Base-by-base conservation (phyloP, 306 rosid species). In the Boehmeria nivea region DNA sequence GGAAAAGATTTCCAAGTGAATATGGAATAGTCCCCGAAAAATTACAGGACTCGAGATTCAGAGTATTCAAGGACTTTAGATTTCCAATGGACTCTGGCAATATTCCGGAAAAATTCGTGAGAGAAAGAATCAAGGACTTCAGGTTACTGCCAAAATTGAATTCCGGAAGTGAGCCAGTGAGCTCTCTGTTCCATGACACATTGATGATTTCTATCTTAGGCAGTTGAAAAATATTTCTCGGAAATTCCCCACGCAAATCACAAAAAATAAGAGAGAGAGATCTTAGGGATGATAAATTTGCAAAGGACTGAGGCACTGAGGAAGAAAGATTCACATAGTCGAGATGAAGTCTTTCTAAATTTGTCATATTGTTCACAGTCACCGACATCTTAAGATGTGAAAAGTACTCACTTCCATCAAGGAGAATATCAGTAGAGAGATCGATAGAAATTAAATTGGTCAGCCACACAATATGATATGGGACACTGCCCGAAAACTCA, bases 1-100 rank as follows among this genome's bases (percentile, higher is more conserved):
- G 27, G 27, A 22, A 36, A 37, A 55, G 60, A 26, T 55, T 55
- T 6, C 28, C 31, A 4, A 31, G 9, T n/a, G n/a, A n/a, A n/a
- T n/a, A n/a, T n/a, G 57, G 57, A 26, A 51, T 18, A 8, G 7
- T 51, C 57, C 57, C 57, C 11, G 18, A 28, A 28, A 51, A 51
- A 0, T 28, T 51, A 27, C 57, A 51, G 3, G 4, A 12, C 13
- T 4, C 16, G 18, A 25, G 22, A 27, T 51, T 26, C 37, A 51
- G 25, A n/a, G 8, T 1, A 3, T 4, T 27, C 57, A 51, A 27
- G 38, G 39, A 51, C 12, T 15, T 28, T 17, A 51, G 57, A 51
- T 51, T 51, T 13, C 57, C 57, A 51, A 26, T 28, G 11, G 57
- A 26, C 1, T n/a, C 12, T 3, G 19, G 12, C n/a, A 51, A 6